These are phyloP conservation scores for Erodium moschatum DNA, from an alignment of 441 rosid species.

Conservation along the genomic window DNA sequence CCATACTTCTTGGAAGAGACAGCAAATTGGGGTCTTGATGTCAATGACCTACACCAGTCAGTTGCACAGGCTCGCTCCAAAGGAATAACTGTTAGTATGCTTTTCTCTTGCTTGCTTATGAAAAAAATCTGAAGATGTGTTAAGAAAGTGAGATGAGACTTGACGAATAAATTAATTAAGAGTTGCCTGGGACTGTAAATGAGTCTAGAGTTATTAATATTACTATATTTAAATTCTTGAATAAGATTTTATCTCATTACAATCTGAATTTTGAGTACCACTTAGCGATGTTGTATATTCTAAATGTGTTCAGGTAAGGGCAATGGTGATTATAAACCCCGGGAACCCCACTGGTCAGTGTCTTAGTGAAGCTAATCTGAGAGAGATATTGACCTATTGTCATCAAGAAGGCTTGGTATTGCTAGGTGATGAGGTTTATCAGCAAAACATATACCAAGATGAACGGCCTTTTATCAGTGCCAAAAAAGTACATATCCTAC, in stretches of 20 bases:
- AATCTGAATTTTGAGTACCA: slow-evolving; percentile 1
- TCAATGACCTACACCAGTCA: slow-evolving; percentile 61
- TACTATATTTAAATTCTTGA: neutral
- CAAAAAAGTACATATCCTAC: slow-evolving; percentile 45
- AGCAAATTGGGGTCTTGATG: slow-evolving; percentile 93
- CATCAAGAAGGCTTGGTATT: slow-evolving; percentile 66
- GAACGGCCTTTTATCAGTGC: slow-evolving; percentile 87
- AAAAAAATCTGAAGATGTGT: slow-evolving; percentile 7
- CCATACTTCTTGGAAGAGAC: slow-evolving; percentile 90
- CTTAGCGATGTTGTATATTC: slow-evolving; percentile 11
- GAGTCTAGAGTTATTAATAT: too few species aligned
- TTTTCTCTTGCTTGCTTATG: slow-evolving; percentile 17
- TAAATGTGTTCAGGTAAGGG: slow-evolving; percentile 55
- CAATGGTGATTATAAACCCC: slow-evolving; percentile 95
- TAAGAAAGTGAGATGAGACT: slow-evolving; percentile 4
- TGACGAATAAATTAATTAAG: slow-evolving; percentile 8
- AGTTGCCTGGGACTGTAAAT: too few species aligned
- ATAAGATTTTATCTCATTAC: neutral
- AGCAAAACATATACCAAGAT: slow-evolving; percentile 91
- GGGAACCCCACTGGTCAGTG: slow-evolving; percentile 99
- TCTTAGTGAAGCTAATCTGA: slow-evolving; percentile 74
- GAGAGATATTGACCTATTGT: slow-evolving; percentile 73
- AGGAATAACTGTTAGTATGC: slow-evolving; percentile 70
- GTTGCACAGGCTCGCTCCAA: slow-evolving; percentile 67
- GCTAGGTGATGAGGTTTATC: slow-evolving; percentile 98